Evolutionary conservation across 2,329 filamentous ascomycete genomes (phyloP), one percentile per base, ranked within the genome.

Genomic region (Aureobasidium sp.): DNA sequence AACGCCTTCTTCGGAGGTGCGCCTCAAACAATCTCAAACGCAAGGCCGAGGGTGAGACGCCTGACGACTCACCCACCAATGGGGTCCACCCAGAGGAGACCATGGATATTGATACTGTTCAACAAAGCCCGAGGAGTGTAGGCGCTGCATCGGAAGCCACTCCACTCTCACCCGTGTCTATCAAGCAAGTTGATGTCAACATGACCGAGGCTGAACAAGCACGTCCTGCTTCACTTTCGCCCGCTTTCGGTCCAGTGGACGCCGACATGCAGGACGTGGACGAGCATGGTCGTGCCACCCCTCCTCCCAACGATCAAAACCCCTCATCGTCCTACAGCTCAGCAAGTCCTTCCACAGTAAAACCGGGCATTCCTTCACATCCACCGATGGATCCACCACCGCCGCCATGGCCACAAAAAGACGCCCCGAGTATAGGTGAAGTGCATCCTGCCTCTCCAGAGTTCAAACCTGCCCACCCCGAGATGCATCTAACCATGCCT

Each of bases 221-320:
- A 47, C 45, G 22, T 25, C 44, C 45, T 20, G 36, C 56, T 47
- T 37, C 44, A 6, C 12, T 59, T 49, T 57, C 60, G 14, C 53
- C 53, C 27, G 58, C 58, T 5, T 55, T 62, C n/a, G 55, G 45
- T 47, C 29, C 61, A 42, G 42, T 58, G 17, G 61, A 63, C 34
- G 27, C 78, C 17, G 78, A 79, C 58, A 81, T 81, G 79, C 76
- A 75, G 64, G 78, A 81, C 64, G 70, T 70, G 9, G 63, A 63
- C 17, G 62, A 61, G 17, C 25, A 31, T 14, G n/a, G 20, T 17
- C 48, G 34, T 9, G 27, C 22, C n/a, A 44, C 45, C 20, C 51
- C 62, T 25, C 55, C 62, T 27, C 51, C 42, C 7, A 45, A 41
- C 9, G 31, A 37, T n/a, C 47, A 47, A 14, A 12, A 36, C 9